Evolutionary conservation across 176 grass and related monocot genomes (phyloP).

Genomic region (Calamus simplicifolius): DNA sequence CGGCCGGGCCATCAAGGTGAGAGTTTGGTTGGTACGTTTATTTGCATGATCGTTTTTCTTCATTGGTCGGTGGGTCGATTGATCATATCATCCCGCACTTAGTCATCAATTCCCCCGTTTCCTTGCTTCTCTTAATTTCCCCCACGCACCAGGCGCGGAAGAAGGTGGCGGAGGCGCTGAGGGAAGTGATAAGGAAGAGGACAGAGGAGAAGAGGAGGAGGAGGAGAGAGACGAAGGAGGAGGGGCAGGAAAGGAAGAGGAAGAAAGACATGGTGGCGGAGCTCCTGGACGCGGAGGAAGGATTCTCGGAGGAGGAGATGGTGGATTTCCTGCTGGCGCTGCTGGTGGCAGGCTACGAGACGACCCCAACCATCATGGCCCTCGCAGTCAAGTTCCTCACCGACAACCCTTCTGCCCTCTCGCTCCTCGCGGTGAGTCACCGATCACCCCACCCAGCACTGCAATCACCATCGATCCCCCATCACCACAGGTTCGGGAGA

Average conservation of each 20-base stretch:
- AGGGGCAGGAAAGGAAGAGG: constrained; percentile 5
- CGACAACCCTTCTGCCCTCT: constrained; percentile 55
- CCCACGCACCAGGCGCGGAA: constrained; percentile 46
- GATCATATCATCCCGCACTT: too few relatives aligned
- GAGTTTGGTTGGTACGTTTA: background rate
- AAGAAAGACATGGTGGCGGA: constrained; percentile 92
- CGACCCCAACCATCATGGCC: constrained; percentile 82
- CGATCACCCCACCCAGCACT: too few relatives aligned
- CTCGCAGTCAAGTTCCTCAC: constrained; percentile 87
- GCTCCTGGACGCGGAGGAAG: constrained; percentile 58
- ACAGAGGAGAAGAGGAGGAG: constrained; percentile 35
- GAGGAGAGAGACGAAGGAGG: background rate
- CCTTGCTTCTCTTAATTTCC: too few relatives aligned
- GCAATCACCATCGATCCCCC: too few relatives aligned
- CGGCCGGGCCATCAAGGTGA: constrained; percentile 81
- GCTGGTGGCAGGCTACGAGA: constrained; percentile 83
- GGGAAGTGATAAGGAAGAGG: constrained; percentile 73
- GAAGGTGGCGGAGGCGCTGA: constrained; percentile 73
- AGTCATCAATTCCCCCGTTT: too few relatives aligned
- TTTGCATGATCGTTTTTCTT: background rate
- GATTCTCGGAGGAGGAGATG: constrained; percentile 78
- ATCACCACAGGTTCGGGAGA: too few relatives aligned
- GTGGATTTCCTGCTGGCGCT: constrained; percentile 85
- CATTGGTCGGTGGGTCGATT: too few relatives aligned
- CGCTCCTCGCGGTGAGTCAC: constrained; percentile 48